Evolutionary conservation across 1,139 yeast species (phyloP).

Genomic region (Candida anutae): DNA sequence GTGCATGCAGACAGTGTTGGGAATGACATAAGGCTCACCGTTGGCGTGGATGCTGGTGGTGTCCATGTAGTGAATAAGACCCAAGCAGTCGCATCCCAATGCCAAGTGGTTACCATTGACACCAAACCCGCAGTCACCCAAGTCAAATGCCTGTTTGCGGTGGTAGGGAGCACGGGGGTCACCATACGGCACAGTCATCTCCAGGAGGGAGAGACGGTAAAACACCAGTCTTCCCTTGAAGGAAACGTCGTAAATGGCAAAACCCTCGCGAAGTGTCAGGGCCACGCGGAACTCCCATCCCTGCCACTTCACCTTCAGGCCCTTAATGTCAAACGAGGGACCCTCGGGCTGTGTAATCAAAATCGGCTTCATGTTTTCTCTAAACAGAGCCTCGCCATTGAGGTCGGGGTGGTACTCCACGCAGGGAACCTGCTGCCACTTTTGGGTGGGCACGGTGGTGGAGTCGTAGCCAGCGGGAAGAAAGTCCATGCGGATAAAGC

Average conservation of each 20-base stretch:
- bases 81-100: slow-evolving; percentile 87
- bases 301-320: slow-evolving; percentile 71
- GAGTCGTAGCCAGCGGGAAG: slow-evolving; percentile 70
- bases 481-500: slow-evolving; percentile 70
- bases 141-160: slow-evolving; percentile 87
- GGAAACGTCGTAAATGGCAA: slow-evolving; percentile 66
- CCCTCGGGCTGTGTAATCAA: slow-evolving; percentile 80
- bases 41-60: slow-evolving; percentile 50
- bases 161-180: slow-evolving; percentile 88
- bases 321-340: slow-evolving; percentile 62
- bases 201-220: slow-evolving; percentile 72
- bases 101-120: slow-evolving; percentile 64
- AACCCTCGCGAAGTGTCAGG: slow-evolving; percentile 76
- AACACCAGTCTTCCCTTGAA: slow-evolving; percentile 79
- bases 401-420: slow-evolving; percentile 73
- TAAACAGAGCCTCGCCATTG: slow-evolving; percentile 44
- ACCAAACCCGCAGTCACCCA: slow-evolving; percentile 91
- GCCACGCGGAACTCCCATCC: slow-evolving; percentile 83
- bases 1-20: slow-evolving; percentile 81
- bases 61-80: slow-evolving; percentile 76
- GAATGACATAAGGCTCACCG: slow-evolving; percentile 60
- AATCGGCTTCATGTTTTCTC: slow-evolving; percentile 65
- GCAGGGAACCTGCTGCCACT: slow-evolving; percentile 53
- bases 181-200: slow-evolving; percentile 91
- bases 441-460: slow-evolving; percentile 48